A percentile compares a stretch with the other conserved stretches of the same genome.
These are phyloP conservation scores for Backusella parvicylindrica DNA, from an alignment of 192 early-diverging fungal species.

Conservation along the genomic window DNA sequence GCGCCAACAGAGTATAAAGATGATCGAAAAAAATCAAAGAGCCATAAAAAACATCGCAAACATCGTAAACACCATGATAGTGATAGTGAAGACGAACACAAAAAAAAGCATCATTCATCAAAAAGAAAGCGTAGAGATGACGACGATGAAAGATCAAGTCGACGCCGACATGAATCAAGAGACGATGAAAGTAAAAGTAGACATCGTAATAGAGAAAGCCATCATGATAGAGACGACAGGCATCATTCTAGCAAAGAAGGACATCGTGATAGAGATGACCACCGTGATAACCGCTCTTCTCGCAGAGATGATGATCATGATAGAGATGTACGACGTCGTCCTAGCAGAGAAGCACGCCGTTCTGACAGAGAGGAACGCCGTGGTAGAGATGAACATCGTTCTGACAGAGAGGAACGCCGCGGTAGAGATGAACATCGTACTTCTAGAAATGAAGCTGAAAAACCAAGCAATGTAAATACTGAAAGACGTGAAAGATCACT, in stretches of 20 bases:
- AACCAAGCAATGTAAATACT: background rate
- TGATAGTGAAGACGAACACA: background rate
- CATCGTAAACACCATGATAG: conserved; percentile 12
- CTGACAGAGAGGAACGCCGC: background rate
- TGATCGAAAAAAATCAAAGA: conserved; percentile 60
- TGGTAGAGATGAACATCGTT: background rate
- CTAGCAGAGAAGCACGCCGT: background rate
- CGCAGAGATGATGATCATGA: background rate
- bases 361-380: background rate
- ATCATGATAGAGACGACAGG: background rate
- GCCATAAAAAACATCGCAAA: conserved; percentile 85
- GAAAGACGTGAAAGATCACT: conserved; percentile 5
- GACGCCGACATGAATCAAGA: background rate
- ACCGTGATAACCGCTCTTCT: background rate
- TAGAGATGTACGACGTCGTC: background rate
- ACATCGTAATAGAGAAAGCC: background rate
- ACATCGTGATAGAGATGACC: background rate
- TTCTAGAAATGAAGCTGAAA: background rate
- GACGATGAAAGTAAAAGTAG: background rate
- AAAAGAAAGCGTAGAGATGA: conserved; percentile 1
- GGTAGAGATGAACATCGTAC: background rate
- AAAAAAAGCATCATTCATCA: background rate
- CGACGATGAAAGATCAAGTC: background rate
- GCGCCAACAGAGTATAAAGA: conserved; percentile 60
- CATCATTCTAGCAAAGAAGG: background rate